Conservation (phyloP, 805 yeast species). For the Cyberlindnera lachancei region DNA sequence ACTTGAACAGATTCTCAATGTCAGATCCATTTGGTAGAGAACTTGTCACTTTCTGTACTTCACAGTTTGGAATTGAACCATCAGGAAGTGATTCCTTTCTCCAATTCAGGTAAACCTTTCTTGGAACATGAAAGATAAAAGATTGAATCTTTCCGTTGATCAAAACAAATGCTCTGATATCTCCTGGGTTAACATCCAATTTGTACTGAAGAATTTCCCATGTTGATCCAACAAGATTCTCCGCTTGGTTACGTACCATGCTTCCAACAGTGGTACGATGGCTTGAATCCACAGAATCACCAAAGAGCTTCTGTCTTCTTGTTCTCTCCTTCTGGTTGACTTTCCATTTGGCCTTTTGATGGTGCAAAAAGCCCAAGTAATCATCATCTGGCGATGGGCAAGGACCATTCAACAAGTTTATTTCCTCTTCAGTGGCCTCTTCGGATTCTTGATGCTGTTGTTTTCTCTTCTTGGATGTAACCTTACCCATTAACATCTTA, state of each 20-base stretch:
- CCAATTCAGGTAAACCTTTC: slow-evolving; percentile 49
- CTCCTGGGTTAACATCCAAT: slow-evolving; percentile 58
- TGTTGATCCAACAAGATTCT: slow-evolving; percentile 60
- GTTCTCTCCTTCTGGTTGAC: slow-evolving; percentile 64
- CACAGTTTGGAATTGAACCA: slow-evolving; percentile 39
- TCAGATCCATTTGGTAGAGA: slow-evolving; percentile 62
- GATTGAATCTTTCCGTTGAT: slow-evolving; percentile 69
- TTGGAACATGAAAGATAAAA: slow-evolving; percentile 66
- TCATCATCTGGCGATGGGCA: slow-evolving; percentile 66
- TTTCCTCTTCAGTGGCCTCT: slow-evolving; percentile 40
- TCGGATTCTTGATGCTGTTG: slow-evolving; percentile 25
- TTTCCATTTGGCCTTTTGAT: slow-evolving; percentile 86
- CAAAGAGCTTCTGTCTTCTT: slow-evolving; percentile 74
- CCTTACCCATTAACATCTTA: slow-evolving; percentile 28
- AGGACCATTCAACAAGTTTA: slow-evolving; percentile 38
- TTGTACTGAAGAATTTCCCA: slow-evolving; percentile 85
- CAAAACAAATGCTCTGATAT: slow-evolving; percentile 60
- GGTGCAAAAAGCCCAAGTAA: slow-evolving; percentile 58
- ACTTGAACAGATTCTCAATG: slow-evolving; percentile 41
- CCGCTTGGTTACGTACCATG: slow-evolving; percentile 72
- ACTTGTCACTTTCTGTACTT: slow-evolving; percentile 51
- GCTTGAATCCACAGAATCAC: slow-evolving; percentile 45
- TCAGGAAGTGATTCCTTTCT: slow-evolving; percentile 29
- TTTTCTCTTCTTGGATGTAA: slow-evolving; percentile 26
- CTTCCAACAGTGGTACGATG: slow-evolving; percentile 58